phyloP scores from a whole-genome alignment of 148 eudicot genomes.

The Persicaria tinctoria region DNA sequence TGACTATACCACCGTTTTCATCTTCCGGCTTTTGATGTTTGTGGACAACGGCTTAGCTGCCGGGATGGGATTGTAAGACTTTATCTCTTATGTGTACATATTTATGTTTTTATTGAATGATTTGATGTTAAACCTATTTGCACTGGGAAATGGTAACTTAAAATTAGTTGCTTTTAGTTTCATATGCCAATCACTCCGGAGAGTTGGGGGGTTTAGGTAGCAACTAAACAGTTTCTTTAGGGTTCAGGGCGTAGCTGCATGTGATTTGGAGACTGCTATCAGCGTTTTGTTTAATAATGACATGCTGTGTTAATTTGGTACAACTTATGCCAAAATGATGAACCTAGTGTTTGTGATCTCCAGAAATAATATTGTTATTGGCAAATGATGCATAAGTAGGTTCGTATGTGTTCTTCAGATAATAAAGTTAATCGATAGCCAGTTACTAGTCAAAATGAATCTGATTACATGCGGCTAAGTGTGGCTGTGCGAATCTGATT shows the following conservation, averaged over 20 bases:
- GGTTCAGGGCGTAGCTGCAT: not conserved
- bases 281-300: not conserved
- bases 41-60: constrained; percentile 88
- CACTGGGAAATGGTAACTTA: not conserved
- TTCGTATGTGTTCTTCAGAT: not conserved
- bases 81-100: not conserved
- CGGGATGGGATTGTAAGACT: constrained; percentile 97
- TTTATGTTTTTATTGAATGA: not conserved
- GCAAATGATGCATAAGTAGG: not conserved
- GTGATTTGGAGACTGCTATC: not conserved
- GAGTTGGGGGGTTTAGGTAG: not conserved
- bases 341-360: not conserved
- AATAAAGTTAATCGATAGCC: not conserved
- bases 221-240: not conserved
- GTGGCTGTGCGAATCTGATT: not conserved
- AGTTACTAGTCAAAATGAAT: not conserved
- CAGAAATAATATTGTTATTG: not conserved
- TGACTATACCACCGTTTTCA: constrained; percentile 78
- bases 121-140: not conserved
- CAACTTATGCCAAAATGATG: not conserved
- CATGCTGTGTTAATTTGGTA: not conserved
- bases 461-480: not conserved
- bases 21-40: constrained; percentile 93
- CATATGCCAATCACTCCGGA: not conserved
- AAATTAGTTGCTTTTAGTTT: no score